Base-by-base conservation (phyloP, 805 yeast species). In the Wickerhamiella dianesei region DNA sequence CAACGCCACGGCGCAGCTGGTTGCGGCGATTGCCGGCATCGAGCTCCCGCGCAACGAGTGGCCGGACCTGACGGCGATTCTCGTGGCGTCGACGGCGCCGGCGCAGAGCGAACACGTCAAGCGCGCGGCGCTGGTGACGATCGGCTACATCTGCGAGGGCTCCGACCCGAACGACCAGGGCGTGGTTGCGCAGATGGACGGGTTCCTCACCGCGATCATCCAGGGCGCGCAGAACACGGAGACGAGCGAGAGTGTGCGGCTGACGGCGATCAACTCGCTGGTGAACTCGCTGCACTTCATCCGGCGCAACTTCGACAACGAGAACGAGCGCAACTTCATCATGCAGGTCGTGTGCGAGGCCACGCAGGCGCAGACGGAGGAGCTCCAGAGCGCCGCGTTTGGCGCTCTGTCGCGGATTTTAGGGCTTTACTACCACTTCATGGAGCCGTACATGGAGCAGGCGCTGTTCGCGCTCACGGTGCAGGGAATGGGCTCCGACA, bases 311-410 rank as follows among this genome's bases (percentile, higher is more conserved):
- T 92, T 92, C 71, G 87, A 79, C 56, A 75, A 82, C 50, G 97
- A 89, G 61, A 94, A 92, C 50, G 98, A 92, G 71, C 77, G 98
- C 61, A 88, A 92, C 64, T 87, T 82, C 66, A 83, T 92, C 64
- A 92, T 92, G 98, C 96, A 87, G 70, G 96, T 92, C 40, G 96
- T 92, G 14, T 92, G 98, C 68, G 97, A 92, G 67, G 95, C 96
- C 16, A 88, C 98, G n/a, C 96, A 89, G 64, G 83, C 94, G 19
- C 74, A 75, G 35, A 82, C 81, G 59, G 67, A 72, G 41, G 94
- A 83, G 56, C 71, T 92, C 53, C 95, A 88, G 67, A 89, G 94
- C 6, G 81, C 94, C 35, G 95, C 96, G 0, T 92, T 87, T 66
- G 97, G 96, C 50, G 94, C 96, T 59, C 73, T 92, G 49, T 92